phyloP scores from a whole-genome alignment of 208 protist species.

The Leishmania guyanensis region DNA sequence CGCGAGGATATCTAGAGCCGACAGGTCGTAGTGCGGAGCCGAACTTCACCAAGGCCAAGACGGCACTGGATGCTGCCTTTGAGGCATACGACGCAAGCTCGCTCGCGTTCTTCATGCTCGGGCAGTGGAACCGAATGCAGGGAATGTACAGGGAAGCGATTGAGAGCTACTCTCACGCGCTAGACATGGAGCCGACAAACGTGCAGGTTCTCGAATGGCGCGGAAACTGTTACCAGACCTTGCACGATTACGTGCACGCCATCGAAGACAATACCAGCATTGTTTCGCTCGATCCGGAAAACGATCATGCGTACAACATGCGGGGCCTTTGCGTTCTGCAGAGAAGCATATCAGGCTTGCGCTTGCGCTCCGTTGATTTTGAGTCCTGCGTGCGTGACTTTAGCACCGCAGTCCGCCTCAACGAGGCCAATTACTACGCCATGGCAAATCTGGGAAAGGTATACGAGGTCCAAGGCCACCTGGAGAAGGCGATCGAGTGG shows the following conservation, averaged over 20 bases:
- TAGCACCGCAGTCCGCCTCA: slow-evolving; percentile 78
- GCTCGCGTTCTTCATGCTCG: slow-evolving; percentile 66
- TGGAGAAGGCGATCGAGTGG: slow-evolving; percentile 70
- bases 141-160: slow-evolving; percentile 74
- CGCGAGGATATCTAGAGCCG: slow-evolving; percentile 66
- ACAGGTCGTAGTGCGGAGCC: slow-evolving; percentile 53
- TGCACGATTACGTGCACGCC: slow-evolving; percentile 64
- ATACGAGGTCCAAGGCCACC: slow-evolving; percentile 84
- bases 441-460: slow-evolving; percentile 87
- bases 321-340: slow-evolving; percentile 79
- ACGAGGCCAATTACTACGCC: slow-evolving; percentile 94
- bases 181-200: slow-evolving; percentile 69
- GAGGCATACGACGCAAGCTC: slow-evolving; percentile 75
- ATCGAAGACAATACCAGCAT: slow-evolving; percentile 91
- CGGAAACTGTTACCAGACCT: slow-evolving; percentile 63
- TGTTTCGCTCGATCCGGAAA: slow-evolving; percentile 83
- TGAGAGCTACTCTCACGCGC: slow-evolving; percentile 70
- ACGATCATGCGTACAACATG: slow-evolving; percentile 94
- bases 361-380: slow-evolving; percentile 68
- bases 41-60: slow-evolving; percentile 83
- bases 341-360: slow-evolving; percentile 78
- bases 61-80: slow-evolving; percentile 68
- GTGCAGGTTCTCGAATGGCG: slow-evolving; percentile 73
- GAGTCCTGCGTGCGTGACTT: slow-evolving; percentile 84
- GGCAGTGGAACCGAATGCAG: slow-evolving; percentile 63